Conservation (phyloP, 129 eudicot genomes). For the Flaveria linearis region DNA sequence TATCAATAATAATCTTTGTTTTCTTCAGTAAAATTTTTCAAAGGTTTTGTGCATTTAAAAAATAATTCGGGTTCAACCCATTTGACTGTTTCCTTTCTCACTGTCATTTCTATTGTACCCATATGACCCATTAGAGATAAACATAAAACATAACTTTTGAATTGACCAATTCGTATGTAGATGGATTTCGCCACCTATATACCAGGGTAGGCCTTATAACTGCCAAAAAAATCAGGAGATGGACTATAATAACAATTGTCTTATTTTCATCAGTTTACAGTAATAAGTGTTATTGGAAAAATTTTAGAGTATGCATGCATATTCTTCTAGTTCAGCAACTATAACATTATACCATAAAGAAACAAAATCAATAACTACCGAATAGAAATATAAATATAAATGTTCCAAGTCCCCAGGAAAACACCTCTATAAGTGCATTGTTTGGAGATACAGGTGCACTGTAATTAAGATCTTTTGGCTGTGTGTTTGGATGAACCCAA, state of each 20-base stretch:
- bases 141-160: too few relatives aligned
- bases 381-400: slow-evolving; percentile 1
- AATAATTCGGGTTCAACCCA: background rate
- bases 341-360: background rate
- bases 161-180: too few relatives aligned
- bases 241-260: too few relatives aligned
- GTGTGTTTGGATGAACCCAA: slow-evolving; percentile 61
- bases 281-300: background rate
- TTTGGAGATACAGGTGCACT: slow-evolving; percentile 51
- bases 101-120: background rate
- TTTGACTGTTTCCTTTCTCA: background rate
- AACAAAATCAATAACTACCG: background rate
- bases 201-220: background rate
- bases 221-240: background rate
- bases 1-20: too few relatives aligned
- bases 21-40: too few relatives aligned
- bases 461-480: slow-evolving; percentile 46
- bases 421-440: slow-evolving; percentile 66
- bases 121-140: too few relatives aligned
- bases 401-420: slow-evolving; percentile 23
- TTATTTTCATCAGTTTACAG: background rate
- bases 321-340: background rate
- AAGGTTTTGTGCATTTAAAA: too few relatives aligned
- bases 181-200: background rate
- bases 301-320: background rate